Percentiles rank a stretch among this genome's conserved stretches.
Conservation (phyloP, 345 rosid genomes). For the Lepidium sativum region DNA sequence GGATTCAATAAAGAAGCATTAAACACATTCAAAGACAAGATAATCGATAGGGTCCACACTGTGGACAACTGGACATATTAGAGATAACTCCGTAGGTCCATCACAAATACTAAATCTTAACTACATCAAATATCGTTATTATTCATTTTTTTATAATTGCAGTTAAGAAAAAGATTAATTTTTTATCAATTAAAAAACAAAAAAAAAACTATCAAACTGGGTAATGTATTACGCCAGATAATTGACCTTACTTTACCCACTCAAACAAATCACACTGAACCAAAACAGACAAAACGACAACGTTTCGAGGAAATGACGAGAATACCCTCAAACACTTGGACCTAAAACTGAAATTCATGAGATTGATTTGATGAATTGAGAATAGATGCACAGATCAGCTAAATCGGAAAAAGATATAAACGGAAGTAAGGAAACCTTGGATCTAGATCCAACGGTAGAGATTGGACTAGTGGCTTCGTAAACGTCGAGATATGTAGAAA, state of each 20-base stretch:
- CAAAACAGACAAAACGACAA: neutral
- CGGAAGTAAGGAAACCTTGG: conserved; percentile 43
- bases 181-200: too few species aligned
- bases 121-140: neutral
- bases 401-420: neutral
- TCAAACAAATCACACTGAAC: neutral
- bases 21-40: neutral
- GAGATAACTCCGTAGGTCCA: conserved; percentile 10
- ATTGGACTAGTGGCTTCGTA: conserved; percentile 53
- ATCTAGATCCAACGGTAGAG: conserved; percentile 45
- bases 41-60: conserved; percentile 1
- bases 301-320: neutral
- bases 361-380: neutral
- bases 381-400: conserved; percentile 16
- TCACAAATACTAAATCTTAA: neutral
- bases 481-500: conserved; percentile 49
- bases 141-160: neutral
- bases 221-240: neutral
- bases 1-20: too few species aligned
- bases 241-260: neutral
- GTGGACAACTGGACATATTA: neutral
- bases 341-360: neutral
- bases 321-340: neutral
- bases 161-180: neutral
- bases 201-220: neutral